phyloP scores from a whole-genome alignment of 2,329 filamentous ascomycete genomes.

The Onygenales sp. region DNA sequence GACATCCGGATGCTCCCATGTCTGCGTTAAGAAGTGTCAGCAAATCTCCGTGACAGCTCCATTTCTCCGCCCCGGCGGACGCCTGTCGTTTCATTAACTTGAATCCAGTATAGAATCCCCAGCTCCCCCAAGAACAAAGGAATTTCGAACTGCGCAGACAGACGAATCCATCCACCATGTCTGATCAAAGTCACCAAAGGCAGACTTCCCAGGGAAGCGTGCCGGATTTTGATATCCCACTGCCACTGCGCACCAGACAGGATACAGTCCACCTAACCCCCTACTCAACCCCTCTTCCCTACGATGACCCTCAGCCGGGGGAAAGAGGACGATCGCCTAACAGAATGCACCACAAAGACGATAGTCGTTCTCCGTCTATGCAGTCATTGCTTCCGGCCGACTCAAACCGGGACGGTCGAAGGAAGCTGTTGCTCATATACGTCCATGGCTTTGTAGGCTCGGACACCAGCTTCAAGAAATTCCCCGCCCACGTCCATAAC shows the following conservation, averaged over 20 bases:
- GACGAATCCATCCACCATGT: background rate
- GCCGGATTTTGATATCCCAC: background rate
- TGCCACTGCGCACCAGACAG: background rate
- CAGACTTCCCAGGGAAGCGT: background rate
- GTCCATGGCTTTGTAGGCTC: conserved; percentile 88
- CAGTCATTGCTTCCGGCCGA: conserved; percentile 21
- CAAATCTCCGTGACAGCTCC: background rate
- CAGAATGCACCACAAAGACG: conserved; percentile 3
- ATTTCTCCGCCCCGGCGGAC: background rate
- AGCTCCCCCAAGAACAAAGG: background rate
- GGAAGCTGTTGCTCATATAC: conserved; percentile 65
- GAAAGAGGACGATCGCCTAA: background rate
- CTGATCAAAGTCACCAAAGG: background rate
- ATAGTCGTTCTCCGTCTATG: conserved; percentile 19
- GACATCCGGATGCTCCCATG: background rate
- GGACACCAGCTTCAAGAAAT: conserved; percentile 76
- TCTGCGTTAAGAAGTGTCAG: background rate
- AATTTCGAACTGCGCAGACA: background rate
- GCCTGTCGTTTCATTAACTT: background rate
- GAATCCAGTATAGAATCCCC: background rate
- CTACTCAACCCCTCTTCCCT: background rate
- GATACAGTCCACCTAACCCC: conserved; percentile 5
- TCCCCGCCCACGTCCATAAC: conserved; percentile 78
- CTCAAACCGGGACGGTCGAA: conserved; percentile 16
- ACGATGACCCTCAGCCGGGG: background rate